Conservation (phyloP, 257 asterid genomes). For the Solanum tacnaense region DNA sequence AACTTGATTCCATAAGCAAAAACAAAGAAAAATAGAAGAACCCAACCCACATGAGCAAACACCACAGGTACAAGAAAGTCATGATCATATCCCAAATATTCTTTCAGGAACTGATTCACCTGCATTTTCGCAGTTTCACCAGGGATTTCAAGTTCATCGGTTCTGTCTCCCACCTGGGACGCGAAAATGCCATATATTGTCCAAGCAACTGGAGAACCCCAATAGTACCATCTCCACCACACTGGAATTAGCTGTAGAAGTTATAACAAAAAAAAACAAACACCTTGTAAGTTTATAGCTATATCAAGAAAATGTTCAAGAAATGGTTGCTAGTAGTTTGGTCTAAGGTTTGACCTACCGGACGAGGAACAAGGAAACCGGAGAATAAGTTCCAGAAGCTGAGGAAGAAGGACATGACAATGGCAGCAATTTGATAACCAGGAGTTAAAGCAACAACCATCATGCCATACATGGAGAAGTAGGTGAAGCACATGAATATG, state of each 20-base stretch:
- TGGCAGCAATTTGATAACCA: conserved; percentile 69
- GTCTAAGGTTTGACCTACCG: conserved; percentile 26
- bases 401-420: conserved; percentile 73
- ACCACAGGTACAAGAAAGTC: conserved; percentile 53
- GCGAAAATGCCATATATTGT: conserved; percentile 53
- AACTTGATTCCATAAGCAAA: conserved; percentile 78
- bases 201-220: conserved; percentile 88
- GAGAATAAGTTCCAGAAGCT: conserved; percentile 90
- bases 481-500: conserved; percentile 79
- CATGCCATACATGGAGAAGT: conserved; percentile 91
- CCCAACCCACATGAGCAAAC: conserved; percentile 81
- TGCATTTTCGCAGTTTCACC: conserved; percentile 3
- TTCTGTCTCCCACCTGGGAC: conserved; percentile 55
- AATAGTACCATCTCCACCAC: conserved; percentile 95
- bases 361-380: conserved; percentile 75
- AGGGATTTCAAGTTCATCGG: conserved; percentile 14
- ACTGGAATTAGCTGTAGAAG: conserved; percentile 58
- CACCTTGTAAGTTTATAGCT: neutral
- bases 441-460: conserved; percentile 87
- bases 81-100: conserved; percentile 48
- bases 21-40: conserved; percentile 63
- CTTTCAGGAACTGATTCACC: conserved; percentile 30
- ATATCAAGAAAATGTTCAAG: neutral
- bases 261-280: neutral
- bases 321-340: neutral